Percentiles rank a stretch among this genome's conserved stretches.
Conservation (phyloP, 108 stramenopile genomes). For the Cyclostephanos tholiformis region DNA sequence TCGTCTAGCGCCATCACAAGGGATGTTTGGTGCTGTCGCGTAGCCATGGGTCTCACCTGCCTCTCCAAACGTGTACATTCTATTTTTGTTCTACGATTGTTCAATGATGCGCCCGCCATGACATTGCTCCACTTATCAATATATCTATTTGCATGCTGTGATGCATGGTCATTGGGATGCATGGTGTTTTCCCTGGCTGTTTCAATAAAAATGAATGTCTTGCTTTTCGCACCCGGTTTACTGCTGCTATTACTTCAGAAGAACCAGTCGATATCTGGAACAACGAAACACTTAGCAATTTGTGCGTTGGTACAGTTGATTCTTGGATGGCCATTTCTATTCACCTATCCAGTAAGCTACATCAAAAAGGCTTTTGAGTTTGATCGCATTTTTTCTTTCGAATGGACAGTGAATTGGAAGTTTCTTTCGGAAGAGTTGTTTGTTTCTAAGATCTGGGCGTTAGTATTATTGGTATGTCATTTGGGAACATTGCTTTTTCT, state of each 20-base stretch:
- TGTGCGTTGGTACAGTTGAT: conserved; percentile 86
- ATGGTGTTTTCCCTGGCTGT: conserved; percentile 91
- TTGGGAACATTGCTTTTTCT: conserved; percentile 58
- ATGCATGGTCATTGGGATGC: conserved; percentile 84
- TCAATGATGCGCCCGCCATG: conserved; percentile 97
- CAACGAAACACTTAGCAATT: conserved; percentile 47
- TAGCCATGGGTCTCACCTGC: conserved; percentile 75
- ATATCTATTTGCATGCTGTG: conserved; percentile 68
- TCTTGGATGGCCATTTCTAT: conserved; percentile 92
- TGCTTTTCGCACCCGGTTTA: conserved; percentile 95
- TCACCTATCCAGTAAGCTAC: conserved; percentile 86
- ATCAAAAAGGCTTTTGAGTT: conserved; percentile 94
- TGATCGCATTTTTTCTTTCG: conserved; percentile 94
- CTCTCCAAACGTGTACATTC: conserved; percentile 93
- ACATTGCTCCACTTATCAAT: conserved; percentile 79
- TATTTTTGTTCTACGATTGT: conserved; percentile 94
- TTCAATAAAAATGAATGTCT: conserved; percentile 96
- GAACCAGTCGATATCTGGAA: conserved; percentile 48
- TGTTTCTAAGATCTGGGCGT: conserved; percentile 66
- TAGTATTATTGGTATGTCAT: conserved; percentile 69
- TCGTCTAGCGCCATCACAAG: conserved; percentile 14
- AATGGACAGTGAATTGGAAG: conserved; percentile 98
- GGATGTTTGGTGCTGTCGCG: conserved; percentile 69
- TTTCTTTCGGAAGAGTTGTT: conserved; percentile 92
- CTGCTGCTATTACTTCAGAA: conserved; percentile 83